These are phyloP conservation scores for Spergularia bocconei DNA, from an alignment of 148 eudicot species.

Conservation along the genomic window DNA sequence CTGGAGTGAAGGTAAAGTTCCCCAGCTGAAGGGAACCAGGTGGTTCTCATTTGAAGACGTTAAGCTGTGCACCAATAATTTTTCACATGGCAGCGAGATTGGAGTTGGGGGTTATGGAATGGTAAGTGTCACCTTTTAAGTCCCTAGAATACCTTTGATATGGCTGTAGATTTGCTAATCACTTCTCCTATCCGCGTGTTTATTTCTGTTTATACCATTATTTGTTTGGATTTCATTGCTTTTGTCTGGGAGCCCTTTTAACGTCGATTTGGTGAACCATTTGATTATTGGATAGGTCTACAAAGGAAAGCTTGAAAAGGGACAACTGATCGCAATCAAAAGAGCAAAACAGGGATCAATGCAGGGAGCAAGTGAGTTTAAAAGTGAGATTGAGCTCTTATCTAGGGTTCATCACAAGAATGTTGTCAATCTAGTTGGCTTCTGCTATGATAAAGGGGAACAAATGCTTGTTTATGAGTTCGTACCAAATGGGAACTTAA, in stretches of 20 bases:
- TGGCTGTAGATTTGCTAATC: too few relatives aligned
- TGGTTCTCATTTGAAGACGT: constrained; percentile 66
- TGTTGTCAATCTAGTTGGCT: constrained; percentile 76
- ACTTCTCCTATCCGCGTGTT: background rate
- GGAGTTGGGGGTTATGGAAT: constrained; percentile 76
- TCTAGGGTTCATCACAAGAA: constrained; percentile 97
- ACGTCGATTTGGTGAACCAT: background rate
- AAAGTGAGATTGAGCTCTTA: constrained; percentile 89
- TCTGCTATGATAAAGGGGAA: constrained; percentile 84
- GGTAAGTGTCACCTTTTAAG: constrained; percentile 30
- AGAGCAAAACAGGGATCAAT: constrained; percentile 73
- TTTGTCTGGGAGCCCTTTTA: background rate
- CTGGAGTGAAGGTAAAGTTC: constrained; percentile 46
- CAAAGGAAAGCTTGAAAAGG: constrained; percentile 61
- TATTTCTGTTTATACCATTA: background rate
- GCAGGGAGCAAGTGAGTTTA: constrained; percentile 89
- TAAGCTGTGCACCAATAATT: constrained; percentile 42
- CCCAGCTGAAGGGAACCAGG: constrained; percentile 60
- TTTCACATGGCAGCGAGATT: constrained; percentile 49
- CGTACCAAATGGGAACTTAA: constrained; percentile 77
- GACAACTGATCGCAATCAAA: constrained; percentile 76
- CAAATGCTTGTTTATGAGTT: constrained; percentile 90
- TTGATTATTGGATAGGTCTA: constrained; percentile 52
- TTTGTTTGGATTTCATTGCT: background rate
- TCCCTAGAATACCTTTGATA: background rate